A percentile compares a stretch with the other conserved stretches of the same genome.
Conservation (phyloP, 1,139 yeast genomes). For the Sugiyamaella grinbergsii region DNA sequence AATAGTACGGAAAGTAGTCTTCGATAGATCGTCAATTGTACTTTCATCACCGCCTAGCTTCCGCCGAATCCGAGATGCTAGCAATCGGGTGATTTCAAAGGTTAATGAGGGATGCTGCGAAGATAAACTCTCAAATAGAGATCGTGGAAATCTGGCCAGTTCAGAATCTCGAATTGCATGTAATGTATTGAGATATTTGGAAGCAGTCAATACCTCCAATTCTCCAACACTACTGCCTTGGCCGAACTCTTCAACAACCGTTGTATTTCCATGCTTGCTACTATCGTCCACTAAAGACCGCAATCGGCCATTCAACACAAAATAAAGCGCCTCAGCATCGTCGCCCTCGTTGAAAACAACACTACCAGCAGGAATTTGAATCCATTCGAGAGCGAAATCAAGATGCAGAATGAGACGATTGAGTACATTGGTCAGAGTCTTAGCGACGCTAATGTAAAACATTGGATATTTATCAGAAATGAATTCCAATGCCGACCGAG, state of each 20-base stretch:
- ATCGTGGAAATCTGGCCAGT: conserved; percentile 87
- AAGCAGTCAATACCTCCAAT: conserved; percentile 87
- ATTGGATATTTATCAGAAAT: conserved; percentile 76
- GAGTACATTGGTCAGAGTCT: conserved; percentile 63
- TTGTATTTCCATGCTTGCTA: conserved; percentile 37
- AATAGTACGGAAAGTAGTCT: conserved; percentile 68
- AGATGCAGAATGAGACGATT: conserved; percentile 69
- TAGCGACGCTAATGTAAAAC: conserved; percentile 76
- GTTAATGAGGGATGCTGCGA: conserved; percentile 85
- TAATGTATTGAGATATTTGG: conserved; percentile 68
- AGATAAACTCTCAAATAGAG: conserved; percentile 81
- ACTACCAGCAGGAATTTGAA: conserved; percentile 83
- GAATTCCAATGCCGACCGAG: conserved; percentile 62
- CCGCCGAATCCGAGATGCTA: conserved; percentile 65
- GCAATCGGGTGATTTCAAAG: conserved; percentile 85
- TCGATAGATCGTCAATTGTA: conserved; percentile 26
- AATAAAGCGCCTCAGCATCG: conserved; percentile 87
- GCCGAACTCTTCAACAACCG: conserved; percentile 75
- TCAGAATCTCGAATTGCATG: conserved; percentile 94
- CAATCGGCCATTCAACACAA: conserved; percentile 86
- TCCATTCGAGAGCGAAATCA: conserved; percentile 95
- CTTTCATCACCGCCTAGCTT: conserved; percentile 28
- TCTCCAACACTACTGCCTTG: conserved; percentile 96
- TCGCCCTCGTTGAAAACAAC: conserved; percentile 80
- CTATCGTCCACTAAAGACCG: conserved; percentile 55